Conservation (phyloP, 2,329 filamentous ascomycete genomes). For the Ceratocystiopsis minuta region DNA sequence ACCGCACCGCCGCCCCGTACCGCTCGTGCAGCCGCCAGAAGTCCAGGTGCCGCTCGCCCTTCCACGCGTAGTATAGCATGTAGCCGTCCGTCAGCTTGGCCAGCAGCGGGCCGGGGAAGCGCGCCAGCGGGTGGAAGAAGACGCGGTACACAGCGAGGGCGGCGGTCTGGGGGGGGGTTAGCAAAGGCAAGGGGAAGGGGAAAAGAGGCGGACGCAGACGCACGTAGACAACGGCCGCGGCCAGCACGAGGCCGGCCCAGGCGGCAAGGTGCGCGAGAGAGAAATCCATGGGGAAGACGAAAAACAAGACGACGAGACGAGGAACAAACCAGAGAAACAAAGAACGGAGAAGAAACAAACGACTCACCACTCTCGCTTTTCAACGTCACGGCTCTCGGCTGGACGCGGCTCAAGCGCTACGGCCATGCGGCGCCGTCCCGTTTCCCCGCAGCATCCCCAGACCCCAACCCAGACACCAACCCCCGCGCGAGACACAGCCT, state of each 20-base stretch:
- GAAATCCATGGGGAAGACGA: constrained; percentile 9
- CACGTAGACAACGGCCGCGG: constrained; percentile 23
- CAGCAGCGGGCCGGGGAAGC: constrained; percentile 45
- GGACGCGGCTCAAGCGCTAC: no score
- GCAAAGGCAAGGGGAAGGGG: no score
- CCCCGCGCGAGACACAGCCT: no score
- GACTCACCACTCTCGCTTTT: no score
- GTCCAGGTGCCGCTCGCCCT: constrained; percentile 56
- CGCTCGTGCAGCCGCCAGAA: constrained; percentile 52
- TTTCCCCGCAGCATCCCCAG: no score
- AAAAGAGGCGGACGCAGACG: constrained; percentile 11
- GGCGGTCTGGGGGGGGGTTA: not conserved
- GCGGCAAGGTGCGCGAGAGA: constrained; percentile 18
- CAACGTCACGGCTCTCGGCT: no score
- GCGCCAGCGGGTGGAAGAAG: constrained; percentile 45
- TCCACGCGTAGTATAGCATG: constrained; percentile 56
- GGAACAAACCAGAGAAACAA: no score
- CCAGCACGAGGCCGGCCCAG: constrained; percentile 22
- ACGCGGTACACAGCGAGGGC: constrained; percentile 35
- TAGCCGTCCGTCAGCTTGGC: constrained; percentile 46
- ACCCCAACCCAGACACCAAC: no score
- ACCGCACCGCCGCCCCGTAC: constrained; percentile 61
- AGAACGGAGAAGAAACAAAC: no score
- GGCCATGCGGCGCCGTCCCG: no score
- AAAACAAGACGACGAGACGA: not conserved